Evolutionary conservation across 306 rosid species (phyloP).

Genomic region (Ochetophila trinervis): DNA sequence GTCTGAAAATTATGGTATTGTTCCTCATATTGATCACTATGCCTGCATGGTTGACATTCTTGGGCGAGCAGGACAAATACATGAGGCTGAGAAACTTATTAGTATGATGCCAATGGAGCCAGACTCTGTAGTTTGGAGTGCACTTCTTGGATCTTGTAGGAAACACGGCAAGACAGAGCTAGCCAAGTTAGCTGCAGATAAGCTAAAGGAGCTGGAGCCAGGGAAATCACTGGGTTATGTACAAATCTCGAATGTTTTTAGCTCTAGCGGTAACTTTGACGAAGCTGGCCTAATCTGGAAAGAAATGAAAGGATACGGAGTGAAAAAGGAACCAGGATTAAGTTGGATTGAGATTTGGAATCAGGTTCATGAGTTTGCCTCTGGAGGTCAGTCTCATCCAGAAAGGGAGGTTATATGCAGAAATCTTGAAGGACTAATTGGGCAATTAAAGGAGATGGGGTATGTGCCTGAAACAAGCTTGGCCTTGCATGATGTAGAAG

Average conservation of each 20-base stretch:
- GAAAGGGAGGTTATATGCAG: conserved; percentile 40
- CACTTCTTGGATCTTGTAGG: conserved; percentile 82
- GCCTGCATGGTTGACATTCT: conserved; percentile 88
- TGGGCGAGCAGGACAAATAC: conserved; percentile 74
- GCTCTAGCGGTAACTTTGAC: conserved; percentile 50
- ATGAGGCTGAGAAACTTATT: conserved; percentile 64
- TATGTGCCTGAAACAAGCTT: conserved; percentile 68
- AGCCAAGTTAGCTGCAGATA: conserved; percentile 74
- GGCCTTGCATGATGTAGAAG: conserved; percentile 63
- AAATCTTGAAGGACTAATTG: conserved; percentile 55
- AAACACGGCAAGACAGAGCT: conserved; percentile 63
- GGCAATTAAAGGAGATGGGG: conserved; percentile 67
- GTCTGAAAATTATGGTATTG: conserved; percentile 39
- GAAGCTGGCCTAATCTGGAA: conserved; percentile 64
- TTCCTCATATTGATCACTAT: conserved; percentile 72
- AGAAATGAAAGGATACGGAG: conserved; percentile 67
- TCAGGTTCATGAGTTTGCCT: conserved; percentile 73
- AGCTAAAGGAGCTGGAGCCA: conserved; percentile 63
- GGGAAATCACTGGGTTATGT: conserved; percentile 63
- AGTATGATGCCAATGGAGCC: conserved; percentile 75
- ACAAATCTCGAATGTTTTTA: conserved; percentile 79
- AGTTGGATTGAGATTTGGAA: conserved; percentile 82
- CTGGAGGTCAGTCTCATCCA: conserved; percentile 67
- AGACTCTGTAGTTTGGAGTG: conserved; percentile 87
- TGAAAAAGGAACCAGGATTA: conserved; percentile 83